A percentile compares a stretch with the other conserved stretches of the same genome.
Conservation (phyloP, 202 grass and related monocot species). For the Setaria italica region DNA sequence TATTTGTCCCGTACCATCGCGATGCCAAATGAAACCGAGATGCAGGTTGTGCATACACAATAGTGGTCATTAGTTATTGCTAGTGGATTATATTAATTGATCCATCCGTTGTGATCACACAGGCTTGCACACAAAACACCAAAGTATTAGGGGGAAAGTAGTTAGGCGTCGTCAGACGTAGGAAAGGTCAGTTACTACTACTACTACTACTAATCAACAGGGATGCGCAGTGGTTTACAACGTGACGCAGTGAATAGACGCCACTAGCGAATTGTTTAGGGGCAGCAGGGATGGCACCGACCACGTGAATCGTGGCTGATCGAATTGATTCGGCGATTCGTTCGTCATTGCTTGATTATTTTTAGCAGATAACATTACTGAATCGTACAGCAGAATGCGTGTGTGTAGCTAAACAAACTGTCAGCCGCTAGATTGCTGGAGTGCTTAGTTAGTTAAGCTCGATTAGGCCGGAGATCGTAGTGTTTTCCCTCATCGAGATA, state of each 20-base stretch:
- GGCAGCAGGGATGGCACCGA: slow-evolving; percentile 19
- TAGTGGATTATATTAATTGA: neutral
- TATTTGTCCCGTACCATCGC: too few species aligned
- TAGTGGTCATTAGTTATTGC: neutral
- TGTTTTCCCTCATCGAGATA: neutral
- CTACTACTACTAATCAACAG: neutral
- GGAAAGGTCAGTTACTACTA: neutral
- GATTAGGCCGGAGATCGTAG: slow-evolving; percentile 15
- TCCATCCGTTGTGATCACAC: neutral
- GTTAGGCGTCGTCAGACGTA: neutral
- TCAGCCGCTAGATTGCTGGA: neutral
- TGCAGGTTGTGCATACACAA: neutral
- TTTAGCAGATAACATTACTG: neutral
- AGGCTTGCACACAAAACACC: neutral
- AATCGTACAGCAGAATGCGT: neutral
- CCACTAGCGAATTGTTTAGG: neutral
- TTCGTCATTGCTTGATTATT: neutral
- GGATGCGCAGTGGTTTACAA: neutral
- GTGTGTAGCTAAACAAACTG: neutral
- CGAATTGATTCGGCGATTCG: neutral
- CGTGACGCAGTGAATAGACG: neutral
- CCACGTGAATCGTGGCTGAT: slow-evolving; percentile 42
- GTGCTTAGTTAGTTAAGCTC: neutral
- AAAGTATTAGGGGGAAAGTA: neutral
- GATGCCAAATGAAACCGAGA: too few species aligned